Base-by-base conservation (phyloP, 1,284 basidiomycete species). In the Fomitiporia mediterranea region DNA sequence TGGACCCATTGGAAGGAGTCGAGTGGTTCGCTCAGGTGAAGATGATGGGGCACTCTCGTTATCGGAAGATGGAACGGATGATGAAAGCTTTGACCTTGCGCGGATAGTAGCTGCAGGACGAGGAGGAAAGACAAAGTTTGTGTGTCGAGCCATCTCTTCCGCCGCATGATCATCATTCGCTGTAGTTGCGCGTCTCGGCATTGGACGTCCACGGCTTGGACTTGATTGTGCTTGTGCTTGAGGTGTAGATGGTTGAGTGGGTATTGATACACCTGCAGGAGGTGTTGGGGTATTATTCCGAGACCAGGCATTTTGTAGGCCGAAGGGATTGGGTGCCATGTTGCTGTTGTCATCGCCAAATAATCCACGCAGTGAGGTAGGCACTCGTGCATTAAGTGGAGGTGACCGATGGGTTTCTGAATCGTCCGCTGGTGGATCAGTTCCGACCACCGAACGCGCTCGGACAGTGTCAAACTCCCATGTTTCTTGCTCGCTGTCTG, bases 391-490 rank as follows among this genome's bases (percentile, higher is more conserved):
- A 32, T 55, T 55, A 13, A 57, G 4, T 2, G 47, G 30, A 5
- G 55, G 48, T 1, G 57, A 47, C 4, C 52, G 51, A 35, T 37
- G 34, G 15, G 39, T 28, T n/a, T 43, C 52, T 7, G 32, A 13
- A 11, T 54, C 53, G 21, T 56, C 58, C 13, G 23, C 35, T 13
- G 27, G 21, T 3, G 38, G 23, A 1, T 34, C 48, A 21, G 38
- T 30, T 13, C 21, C 50, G 15, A 42, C 30, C 27, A 68, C 64
- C 23, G 72, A 67, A 40, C 70, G 73, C 19, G 76, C 77, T 44
- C 82, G 76, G 32, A 89, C 71, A 0, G 88, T 89, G 51, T 91
- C 89, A 63, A 91, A 91, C 64, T 88, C 84, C 88, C 88, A 91
- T 50, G 74, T 71, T 57, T 78, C 76, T 47, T 79, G 75, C n/a